A percentile compares a stretch with the other conserved stretches of the same genome.
Evolutionary conservation across 805 yeast species (phyloP).

Genomic region (Myxozyma monticola): DNA sequence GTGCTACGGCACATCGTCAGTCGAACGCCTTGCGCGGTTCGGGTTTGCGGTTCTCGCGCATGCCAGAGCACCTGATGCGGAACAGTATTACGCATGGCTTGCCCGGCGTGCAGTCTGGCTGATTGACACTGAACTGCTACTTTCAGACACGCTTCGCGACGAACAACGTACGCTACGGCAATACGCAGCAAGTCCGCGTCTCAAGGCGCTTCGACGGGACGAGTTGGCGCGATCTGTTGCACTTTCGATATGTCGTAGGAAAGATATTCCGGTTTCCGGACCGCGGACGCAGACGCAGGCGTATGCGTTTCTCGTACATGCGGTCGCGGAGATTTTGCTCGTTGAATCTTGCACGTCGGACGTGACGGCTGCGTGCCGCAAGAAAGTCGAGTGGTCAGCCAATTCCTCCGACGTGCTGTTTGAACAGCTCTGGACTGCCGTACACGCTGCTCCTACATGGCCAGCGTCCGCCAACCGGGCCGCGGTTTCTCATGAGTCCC

Average conservation of each 20-base stretch:
- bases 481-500: slow-evolving; percentile 16
- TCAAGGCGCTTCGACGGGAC: slow-evolving; percentile 1
- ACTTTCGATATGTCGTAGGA: slow-evolving; percentile 17
- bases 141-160: slow-evolving; percentile 21
- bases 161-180: slow-evolving; percentile 10
- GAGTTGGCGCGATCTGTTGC: slow-evolving; percentile 19
- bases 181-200: slow-evolving; percentile 9
- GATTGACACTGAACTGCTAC: slow-evolving; percentile 19
- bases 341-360: slow-evolving; percentile 13
- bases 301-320: slow-evolving; percentile 10
- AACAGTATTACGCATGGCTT: slow-evolving; percentile 10
- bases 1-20: slow-evolving; percentile 10
- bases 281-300: slow-evolving; percentile 1
- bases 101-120: slow-evolving; percentile 29
- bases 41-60: slow-evolving; percentile 19
- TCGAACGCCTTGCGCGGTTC: slow-evolving; percentile 21
- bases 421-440: slow-evolving; percentile 7
- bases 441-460: slow-evolving; percentile 23
- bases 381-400: slow-evolving; percentile 13
- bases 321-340: slow-evolving; percentile 11
- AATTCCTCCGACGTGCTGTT: not conserved
- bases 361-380: not conserved
- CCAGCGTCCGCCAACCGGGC: slow-evolving; percentile 15
- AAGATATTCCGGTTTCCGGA: slow-evolving; percentile 15
- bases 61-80: not conserved